Conservation (phyloP, 1,284 basidiomycete species). For the Spongiforma sp. region DNA sequence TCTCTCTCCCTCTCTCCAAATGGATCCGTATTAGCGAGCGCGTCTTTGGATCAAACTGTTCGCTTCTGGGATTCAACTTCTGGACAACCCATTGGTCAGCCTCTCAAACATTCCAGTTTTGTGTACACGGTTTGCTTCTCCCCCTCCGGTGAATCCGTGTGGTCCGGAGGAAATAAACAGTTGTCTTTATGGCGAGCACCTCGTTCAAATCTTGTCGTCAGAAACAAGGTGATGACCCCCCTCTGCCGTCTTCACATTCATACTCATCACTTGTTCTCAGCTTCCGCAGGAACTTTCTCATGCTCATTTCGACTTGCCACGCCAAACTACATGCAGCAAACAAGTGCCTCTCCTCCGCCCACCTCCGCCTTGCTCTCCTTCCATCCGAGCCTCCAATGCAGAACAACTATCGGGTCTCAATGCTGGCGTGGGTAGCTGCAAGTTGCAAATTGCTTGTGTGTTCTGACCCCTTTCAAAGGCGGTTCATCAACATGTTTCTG, state of each 20-base stretch:
- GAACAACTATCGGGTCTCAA: neutral
- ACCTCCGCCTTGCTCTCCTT: neutral
- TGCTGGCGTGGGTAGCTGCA: neutral
- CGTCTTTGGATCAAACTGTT: conserved; percentile 3
- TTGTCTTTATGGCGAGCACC: conserved; percentile 11
- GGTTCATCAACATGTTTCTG: too few relatives aligned
- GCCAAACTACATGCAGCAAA: too few relatives aligned
- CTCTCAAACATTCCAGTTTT: neutral
- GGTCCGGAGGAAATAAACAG: neutral
- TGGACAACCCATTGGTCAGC: neutral
- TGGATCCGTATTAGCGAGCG: conserved; percentile 4
- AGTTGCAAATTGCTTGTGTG: neutral
- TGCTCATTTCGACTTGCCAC: neutral
- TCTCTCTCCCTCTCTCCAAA: too few relatives aligned
- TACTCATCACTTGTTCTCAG: neutral
- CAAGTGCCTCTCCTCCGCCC: neutral
- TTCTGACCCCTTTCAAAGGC: neutral
- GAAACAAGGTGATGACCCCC: neutral
- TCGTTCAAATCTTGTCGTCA: neutral
- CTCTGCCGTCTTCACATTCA: neutral
- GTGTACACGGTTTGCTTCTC: neutral
- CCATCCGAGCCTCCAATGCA: neutral
- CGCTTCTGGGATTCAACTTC: conserved; percentile 12
- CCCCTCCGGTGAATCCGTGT: conserved; percentile 6
- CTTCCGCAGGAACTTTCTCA: neutral